Base-by-base conservation (phyloP, 2,329 filamentous ascomycete species). In the Colletotrichum plurivorum region DNA sequence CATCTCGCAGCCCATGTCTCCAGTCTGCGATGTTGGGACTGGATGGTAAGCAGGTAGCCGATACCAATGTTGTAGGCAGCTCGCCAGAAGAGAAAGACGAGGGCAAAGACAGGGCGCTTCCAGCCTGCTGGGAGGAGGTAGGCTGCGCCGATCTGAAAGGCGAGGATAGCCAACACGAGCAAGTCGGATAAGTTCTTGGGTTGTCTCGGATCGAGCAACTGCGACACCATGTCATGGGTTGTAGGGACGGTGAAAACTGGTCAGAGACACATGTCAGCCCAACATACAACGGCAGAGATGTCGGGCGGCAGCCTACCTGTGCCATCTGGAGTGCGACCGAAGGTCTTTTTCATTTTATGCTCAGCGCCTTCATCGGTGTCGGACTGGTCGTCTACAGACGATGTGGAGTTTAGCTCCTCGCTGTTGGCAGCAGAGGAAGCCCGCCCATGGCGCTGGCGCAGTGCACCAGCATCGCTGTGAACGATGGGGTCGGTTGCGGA, bases 141-240 rank as follows among this genome's bases (percentile, higher is more conserved):
- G 45, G 96, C 89, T 18, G 91, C 84, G 59, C 92, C 79, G 73
- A 97, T 91, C 77, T 97, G 93, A 60, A 89, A 82, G 63, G 86
- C 92, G 56, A 99, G 87, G 69, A 98, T 92, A 54, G 87, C 86
- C 66, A 99, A 86, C 72, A 99, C 94, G 68, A 92, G 78, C 67
- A 90, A 82, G 81, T 99, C 96, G 70, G 94, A 96, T 46, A 97
- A 79, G 79, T 98, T 98, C 86, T 99, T 99, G 61, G 96, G 94
- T 78, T 98, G 93, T 73, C 93, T 93, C 59, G 96, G 96, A 75
- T 97, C 96, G 75, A 99, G 90, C 63, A 99, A 88, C 83, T 98
- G 96, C 59, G 95, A 97, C 75, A 99, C 95, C 96, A 99, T 98
- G 83, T 99, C 96, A 85, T 98, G 94, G 65, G 96, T 99, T 71